These are phyloP conservation scores for Antitrichia curtipendula DNA, from an alignment of 225 moss, liverwort and hornwort genomes.

Conservation along the genomic window DNA sequence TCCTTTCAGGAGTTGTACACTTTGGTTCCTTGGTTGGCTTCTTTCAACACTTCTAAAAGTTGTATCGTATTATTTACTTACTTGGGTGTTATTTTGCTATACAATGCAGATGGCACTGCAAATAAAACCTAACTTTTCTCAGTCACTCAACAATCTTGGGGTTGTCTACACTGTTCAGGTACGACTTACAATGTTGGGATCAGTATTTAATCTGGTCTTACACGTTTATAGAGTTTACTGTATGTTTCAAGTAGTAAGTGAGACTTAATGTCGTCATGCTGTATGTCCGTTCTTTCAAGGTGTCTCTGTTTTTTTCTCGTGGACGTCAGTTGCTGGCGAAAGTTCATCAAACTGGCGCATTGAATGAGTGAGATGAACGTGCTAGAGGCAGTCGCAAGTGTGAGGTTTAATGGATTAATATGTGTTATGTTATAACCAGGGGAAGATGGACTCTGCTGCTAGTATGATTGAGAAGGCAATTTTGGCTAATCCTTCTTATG, in stretches of 20 bases:
- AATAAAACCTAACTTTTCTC: conserved; percentile 95
- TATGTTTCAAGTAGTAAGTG: neutral
- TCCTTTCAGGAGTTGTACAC: neutral
- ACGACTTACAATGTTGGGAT: neutral
- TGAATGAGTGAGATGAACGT: neutral
- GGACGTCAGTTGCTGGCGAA: neutral
- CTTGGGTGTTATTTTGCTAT: neutral
- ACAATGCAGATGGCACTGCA: conserved; percentile 77
- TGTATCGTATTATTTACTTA: neutral
- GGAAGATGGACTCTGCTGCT: conserved; percentile 94
- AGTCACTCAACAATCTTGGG: conserved; percentile 97
- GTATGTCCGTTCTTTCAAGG: neutral
- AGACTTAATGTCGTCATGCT: neutral
- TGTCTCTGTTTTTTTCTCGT: neutral
- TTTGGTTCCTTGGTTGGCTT: neutral
- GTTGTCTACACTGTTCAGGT: conserved; percentile 99
- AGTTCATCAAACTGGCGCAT: neutral
- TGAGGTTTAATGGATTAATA: neutral
- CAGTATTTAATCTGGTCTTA: neutral
- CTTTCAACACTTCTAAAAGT: neutral
- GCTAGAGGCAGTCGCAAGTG: neutral
- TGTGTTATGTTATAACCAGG: conserved; percentile 25
- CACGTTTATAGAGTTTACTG: neutral
- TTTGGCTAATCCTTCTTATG: conserved; percentile 81
- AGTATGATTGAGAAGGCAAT: conserved; percentile 99